Base-by-base conservation (phyloP, 176 grass and related monocot genomes). In the Raddia distichophylla region DNA sequence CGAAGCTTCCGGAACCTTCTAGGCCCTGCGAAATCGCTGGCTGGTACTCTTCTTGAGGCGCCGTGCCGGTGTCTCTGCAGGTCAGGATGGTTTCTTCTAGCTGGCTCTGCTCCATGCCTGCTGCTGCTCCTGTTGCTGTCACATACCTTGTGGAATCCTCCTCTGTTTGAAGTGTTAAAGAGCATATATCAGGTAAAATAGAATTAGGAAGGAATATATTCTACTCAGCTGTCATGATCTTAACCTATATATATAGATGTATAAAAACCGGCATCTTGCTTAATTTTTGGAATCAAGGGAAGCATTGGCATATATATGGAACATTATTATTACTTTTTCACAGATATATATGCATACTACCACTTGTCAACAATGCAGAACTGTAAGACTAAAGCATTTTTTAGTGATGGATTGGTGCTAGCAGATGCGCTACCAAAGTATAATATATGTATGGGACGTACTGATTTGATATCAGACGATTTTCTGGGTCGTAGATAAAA, bases 111-210 rank as follows among this genome's bases (percentile, higher is more conserved):
- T 93, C 90, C 50, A 59, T 58, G 47, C 66, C 87, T 7, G 67
- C 17, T 35, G 62, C 67, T 70, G 37, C 15, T 52, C 68, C 52
- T 13, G 59, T 51, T 52, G 73, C 52, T 13, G 59, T 51, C 43
- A 20, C 54, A 12, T 76, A 82, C 33, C 57, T 80, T 18, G 77
- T 77, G 27, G 84, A 89, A 10, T 80, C 84, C 8, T 93, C 94
- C 72, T 93, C 94, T 93, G 71, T 40, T 85, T 15, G 10, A 68
- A 40, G 18, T 32, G 15, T 35, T 12, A 16, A 54, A 5, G 17
- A 65, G 20, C 40, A 42, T 18, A 40, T 22, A 64, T 1, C 15
- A 74, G 18, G 35, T 48, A n/a, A 27, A 50, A 12, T 16, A 22
- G 0, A 58, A 15, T 63, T 80, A 10, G 18, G 34, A 35, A 34